Conservation (phyloP, 2,329 filamentous ascomycete genomes). For the Aspergillus aculeatinus region DNA sequence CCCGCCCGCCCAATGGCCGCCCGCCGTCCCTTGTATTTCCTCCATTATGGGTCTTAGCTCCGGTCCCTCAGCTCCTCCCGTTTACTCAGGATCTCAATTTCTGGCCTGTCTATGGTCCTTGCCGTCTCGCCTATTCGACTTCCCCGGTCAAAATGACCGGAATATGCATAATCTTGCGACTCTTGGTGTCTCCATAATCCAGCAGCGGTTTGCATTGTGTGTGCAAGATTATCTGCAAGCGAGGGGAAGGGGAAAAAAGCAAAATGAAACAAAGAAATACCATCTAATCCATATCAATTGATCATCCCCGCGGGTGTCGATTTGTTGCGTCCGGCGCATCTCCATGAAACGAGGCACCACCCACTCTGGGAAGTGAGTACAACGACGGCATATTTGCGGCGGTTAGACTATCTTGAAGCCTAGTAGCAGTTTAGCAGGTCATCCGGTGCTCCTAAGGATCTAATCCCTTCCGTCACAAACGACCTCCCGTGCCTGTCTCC, state of each 20-base stretch:
- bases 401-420: slow-evolving; percentile 1
- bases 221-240: neutral
- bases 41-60: slow-evolving; percentile 1
- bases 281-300: neutral
- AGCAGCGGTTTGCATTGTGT: neutral
- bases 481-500: slow-evolving; percentile 20
- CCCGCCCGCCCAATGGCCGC: slow-evolving; percentile 16
- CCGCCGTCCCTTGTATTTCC: neutral
- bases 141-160: neutral
- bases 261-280: neutral
- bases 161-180: neutral
- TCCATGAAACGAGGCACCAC: slow-evolving; percentile 1
- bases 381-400: neutral
- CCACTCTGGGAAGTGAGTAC: neutral
- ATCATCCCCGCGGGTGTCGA: neutral
- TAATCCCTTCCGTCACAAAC: slow-evolving; percentile 7
- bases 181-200: neutral
- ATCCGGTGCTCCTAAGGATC: neutral
- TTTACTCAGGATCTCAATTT: slow-evolving; percentile 10
- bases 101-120: slow-evolving; percentile 11
- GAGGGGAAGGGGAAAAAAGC: neutral
- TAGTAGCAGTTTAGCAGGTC: neutral
- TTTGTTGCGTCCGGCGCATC: neutral
- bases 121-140: slow-evolving; percentile 7
- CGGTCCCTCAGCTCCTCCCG: neutral